Percentiles rank a stretch among this genome's conserved stretches.
These are phyloP conservation scores for Botrytis cinerea DNA, from an alignment of 2,329 filamentous ascomycete genomes.

Conservation along the genomic window DNA sequence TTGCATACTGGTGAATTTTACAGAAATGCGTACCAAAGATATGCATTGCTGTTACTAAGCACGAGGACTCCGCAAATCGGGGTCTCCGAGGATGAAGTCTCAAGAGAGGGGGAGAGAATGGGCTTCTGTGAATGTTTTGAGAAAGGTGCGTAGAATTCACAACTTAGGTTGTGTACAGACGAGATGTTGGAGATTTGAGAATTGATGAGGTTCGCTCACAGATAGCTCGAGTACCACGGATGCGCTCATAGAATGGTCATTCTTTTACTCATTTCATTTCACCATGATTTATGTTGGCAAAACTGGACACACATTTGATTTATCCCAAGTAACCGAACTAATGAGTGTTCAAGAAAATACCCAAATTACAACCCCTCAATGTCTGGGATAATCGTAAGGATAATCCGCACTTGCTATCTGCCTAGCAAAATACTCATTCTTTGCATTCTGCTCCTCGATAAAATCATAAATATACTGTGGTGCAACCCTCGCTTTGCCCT, in stretches of 20 bases:
- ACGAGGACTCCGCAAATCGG: background rate
- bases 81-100: background rate
- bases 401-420: background rate
- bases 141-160: background rate
- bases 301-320: background rate
- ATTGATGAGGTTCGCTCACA: background rate
- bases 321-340: background rate
- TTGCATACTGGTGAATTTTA: background rate
- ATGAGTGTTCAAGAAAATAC: background rate
- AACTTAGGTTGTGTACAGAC: background rate
- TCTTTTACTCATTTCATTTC: background rate
- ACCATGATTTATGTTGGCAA: background rate
- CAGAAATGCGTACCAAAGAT: too few relatives aligned
- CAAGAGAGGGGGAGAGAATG: background rate
- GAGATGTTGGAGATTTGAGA: fast-evolving
- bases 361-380: background rate
- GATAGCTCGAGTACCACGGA: background rate
- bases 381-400: background rate
- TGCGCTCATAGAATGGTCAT: too few relatives aligned
- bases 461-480: background rate
- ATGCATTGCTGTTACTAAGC: background rate
- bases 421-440: background rate
- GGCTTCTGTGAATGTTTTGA: background rate
- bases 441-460: background rate
- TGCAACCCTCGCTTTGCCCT: background rate